These are phyloP conservation scores for Nakazawaea peltata DNA, from an alignment of 805 yeast species.

Conservation along the genomic window DNA sequence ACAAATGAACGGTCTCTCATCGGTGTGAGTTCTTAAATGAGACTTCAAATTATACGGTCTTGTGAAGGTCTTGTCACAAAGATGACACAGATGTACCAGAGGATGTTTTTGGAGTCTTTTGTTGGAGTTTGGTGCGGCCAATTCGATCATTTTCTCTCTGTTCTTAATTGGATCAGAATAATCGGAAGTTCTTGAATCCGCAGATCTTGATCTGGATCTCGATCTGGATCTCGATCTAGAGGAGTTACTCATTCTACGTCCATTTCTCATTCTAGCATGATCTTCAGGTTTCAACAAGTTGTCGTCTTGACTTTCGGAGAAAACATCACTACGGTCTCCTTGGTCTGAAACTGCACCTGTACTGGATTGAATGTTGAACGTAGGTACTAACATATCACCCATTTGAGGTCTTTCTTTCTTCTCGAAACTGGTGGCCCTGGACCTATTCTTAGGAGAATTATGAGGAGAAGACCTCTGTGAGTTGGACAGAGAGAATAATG, in stretches of 20 bases:
- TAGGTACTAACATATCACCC: conserved; percentile 13
- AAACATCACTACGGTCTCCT: conserved; percentile 11
- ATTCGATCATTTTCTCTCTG: conserved; percentile 54
- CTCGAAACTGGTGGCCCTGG: conserved; percentile 21
- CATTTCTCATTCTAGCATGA: conserved; percentile 7
- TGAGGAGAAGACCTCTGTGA: conserved; percentile 19
- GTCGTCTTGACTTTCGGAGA: conserved; percentile 26
- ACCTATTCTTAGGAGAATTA: conserved; percentile 25
- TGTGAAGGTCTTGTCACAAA: conserved; percentile 83
- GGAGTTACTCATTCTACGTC: conserved; percentile 10
- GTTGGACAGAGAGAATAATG: conserved; percentile 44
- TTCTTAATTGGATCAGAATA: conserved; percentile 14
- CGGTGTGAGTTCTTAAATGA: conserved; percentile 85
- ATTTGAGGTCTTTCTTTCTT: conserved; percentile 17
- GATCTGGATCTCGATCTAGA: conserved; percentile 21
- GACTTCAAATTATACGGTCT: conserved; percentile 90
- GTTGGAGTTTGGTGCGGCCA: conserved; percentile 50
- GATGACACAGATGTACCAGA: conserved; percentile 65
- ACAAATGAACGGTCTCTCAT: conserved; percentile 73
- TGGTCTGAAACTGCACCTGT: too few species aligned
- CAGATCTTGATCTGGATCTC: conserved; percentile 23
- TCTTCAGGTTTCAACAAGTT: conserved; percentile 12
- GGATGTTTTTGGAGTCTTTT: conserved; percentile 65
- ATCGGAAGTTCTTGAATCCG: conserved; percentile 12
- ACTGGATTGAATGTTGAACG: not conserved